phyloP scores from a whole-genome alignment of 805 yeast species.

The Brettanomyces custersianus region DNA sequence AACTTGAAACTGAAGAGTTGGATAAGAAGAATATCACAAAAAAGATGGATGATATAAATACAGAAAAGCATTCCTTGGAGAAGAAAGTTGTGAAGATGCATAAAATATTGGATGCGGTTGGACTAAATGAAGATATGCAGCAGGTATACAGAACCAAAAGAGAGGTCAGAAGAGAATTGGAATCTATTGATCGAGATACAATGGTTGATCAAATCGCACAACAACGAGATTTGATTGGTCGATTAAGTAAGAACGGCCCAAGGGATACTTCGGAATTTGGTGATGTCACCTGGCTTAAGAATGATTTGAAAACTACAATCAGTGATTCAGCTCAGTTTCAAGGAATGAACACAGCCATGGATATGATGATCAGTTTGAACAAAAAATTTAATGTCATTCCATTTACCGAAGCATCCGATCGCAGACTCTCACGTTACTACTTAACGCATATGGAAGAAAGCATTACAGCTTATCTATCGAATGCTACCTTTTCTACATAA shows the following conservation, averaged over 20 bases:
- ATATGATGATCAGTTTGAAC: background rate
- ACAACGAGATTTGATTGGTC: constrained; percentile 7
- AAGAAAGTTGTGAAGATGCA: constrained; percentile 22
- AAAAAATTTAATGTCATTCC: background rate
- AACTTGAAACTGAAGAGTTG: constrained; percentile 17
- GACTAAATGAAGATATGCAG: background rate
- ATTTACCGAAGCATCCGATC: background rate
- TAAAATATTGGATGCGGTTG: constrained; percentile 14
- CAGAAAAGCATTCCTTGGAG: constrained; percentile 16
- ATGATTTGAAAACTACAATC: background rate
- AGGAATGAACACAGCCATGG: background rate
- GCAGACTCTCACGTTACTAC: background rate
- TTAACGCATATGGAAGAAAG: background rate
- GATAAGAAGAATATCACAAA: constrained; percentile 15
- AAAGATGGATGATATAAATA: constrained; percentile 10
- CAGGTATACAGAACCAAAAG: background rate
- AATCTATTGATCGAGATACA: constrained; percentile 5
- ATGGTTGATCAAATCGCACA: constrained; percentile 6
- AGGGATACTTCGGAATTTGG: background rate
- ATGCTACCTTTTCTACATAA: background rate
- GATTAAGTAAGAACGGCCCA: background rate
- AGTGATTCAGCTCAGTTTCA: background rate
- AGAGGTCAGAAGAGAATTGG: constrained; percentile 4
- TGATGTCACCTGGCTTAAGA: constrained; percentile 1
- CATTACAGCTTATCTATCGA: background rate